phyloP scores from a whole-genome alignment of 352 stramenopile species.

The Pythium oligandrum region DNA sequence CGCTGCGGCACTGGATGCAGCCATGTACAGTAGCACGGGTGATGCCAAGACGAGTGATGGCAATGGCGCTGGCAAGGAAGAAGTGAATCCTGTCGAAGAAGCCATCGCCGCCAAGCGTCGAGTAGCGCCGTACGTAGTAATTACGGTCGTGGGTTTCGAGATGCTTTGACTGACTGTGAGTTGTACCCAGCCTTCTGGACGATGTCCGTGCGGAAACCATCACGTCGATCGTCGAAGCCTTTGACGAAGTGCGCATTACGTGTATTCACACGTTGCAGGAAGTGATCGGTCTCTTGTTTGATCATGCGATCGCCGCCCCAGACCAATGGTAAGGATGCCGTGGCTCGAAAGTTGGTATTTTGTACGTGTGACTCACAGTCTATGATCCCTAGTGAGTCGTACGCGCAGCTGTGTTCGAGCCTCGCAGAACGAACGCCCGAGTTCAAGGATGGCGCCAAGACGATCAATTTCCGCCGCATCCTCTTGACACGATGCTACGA shows the following conservation, averaged over 20 bases:
- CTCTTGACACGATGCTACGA: slow-evolving; percentile 79
- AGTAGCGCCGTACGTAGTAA: slow-evolving; percentile 39
- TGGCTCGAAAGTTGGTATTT: background rate
- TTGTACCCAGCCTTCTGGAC: slow-evolving; percentile 42
- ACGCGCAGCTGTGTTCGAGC: slow-evolving; percentile 50
- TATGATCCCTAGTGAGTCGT: slow-evolving; percentile 34
- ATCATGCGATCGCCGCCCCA: slow-evolving; percentile 63
- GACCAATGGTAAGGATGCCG: slow-evolving; percentile 37
- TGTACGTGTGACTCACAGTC: too few relatives aligned
- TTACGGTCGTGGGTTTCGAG: background rate
- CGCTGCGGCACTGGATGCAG: slow-evolving; percentile 53
- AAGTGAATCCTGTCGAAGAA: slow-evolving; percentile 61
- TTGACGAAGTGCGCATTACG: slow-evolving; percentile 59
- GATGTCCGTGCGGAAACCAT: slow-evolving; percentile 39
- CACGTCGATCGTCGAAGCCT: slow-evolving; percentile 36
- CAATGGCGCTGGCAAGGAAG: slow-evolving; percentile 10
- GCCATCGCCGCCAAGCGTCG: slow-evolving; percentile 46
- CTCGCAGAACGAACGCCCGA: slow-evolving; percentile 68
- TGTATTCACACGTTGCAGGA: slow-evolving; percentile 72
- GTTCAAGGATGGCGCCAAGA: slow-evolving; percentile 83
- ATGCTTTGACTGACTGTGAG: background rate
- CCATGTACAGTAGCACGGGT: slow-evolving; percentile 13
- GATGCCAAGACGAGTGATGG: slow-evolving; percentile 7
- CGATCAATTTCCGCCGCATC: slow-evolving; percentile 77
- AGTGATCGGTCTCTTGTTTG: slow-evolving; percentile 60